Evolutionary conservation across 139 green algal species (phyloP).

Genomic region (Chlamydomonas eustigma): DNA sequence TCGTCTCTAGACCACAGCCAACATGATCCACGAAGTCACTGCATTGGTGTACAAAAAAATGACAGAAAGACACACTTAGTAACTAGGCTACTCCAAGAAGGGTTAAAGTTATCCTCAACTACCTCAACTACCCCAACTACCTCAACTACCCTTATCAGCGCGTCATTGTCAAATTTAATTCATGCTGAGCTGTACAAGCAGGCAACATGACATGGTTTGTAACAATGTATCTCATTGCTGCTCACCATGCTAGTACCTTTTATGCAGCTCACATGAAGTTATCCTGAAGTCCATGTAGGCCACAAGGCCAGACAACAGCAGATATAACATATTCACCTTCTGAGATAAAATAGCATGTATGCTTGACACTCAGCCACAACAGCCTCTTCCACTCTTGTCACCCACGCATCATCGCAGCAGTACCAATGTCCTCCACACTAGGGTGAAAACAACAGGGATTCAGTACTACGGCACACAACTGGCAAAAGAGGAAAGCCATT

Average conservation of each 20-base stretch:
- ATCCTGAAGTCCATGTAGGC: not conserved
- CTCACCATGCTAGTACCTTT: not conserved
- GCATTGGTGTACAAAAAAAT: no score
- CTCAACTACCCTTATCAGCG: no score
- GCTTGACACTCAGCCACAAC: constrained; percentile 65
- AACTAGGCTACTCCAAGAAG: no score
- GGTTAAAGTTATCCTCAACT: no score
- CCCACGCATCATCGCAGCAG: constrained; percentile 78
- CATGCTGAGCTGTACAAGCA: not conserved
- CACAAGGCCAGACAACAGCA: not conserved
- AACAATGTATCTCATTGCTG: not conserved
- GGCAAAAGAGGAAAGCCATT: no score
- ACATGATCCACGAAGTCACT: no score
- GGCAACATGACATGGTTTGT: not conserved
- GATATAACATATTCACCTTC: not conserved
- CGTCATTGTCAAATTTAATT: no score
- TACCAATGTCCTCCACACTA: constrained; percentile 62
- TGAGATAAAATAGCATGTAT: constrained; percentile 88
- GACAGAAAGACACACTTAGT: no score
- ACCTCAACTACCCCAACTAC: no score
- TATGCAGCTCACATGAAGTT: not conserved
- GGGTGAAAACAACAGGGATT: not conserved
- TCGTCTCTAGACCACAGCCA: no score
- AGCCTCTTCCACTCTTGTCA: constrained; percentile 56
- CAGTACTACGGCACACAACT: no score